Conservation (phyloP, 768 basidiomycete genomes). For the Pulveroboletus sp. region DNA sequence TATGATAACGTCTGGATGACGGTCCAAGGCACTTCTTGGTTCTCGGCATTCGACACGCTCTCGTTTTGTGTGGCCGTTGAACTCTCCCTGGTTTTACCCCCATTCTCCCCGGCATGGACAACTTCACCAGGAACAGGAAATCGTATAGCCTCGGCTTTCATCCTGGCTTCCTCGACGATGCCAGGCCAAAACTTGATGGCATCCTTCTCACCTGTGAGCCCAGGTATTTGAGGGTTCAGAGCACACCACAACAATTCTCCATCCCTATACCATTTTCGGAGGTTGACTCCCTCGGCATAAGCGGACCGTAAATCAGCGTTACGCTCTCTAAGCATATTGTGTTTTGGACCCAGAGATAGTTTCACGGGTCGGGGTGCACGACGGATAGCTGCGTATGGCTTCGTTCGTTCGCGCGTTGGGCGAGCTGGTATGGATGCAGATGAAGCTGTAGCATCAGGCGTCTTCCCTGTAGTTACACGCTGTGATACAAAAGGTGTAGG, state of each 20-base stretch:
- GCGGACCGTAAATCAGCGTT: conserved; percentile 60
- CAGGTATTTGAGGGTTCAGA: conserved; percentile 46
- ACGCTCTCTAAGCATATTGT: conserved; percentile 56
- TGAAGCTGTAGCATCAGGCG: conserved; percentile 15
- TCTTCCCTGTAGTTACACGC: conserved; percentile 13
- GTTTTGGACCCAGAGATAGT: conserved; percentile 36
- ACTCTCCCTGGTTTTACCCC: conserved; percentile 7
- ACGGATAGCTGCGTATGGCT: conserved; percentile 41
- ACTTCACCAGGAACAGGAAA: conserved; percentile 10
- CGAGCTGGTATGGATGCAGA: conserved; percentile 8
- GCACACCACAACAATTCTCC: conserved; percentile 72
- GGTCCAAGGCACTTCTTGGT: conserved; percentile 44
- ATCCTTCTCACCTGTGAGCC: conserved; percentile 34
- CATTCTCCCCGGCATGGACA: not conserved
- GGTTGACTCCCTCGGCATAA: conserved; percentile 39
- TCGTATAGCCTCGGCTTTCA: conserved; percentile 43
- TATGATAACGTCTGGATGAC: conserved; percentile 60
- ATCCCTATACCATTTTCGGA: conserved; percentile 59
- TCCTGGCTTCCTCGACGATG: conserved; percentile 52
- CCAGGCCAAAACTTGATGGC: conserved; percentile 73
- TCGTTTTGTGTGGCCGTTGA: conserved; percentile 5
- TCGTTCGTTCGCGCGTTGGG: conserved; percentile 21
- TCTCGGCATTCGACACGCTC: conserved; percentile 9
- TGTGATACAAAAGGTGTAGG: conserved; percentile 24
- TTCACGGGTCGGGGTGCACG: conserved; percentile 34